phyloP scores from a whole-genome alignment of 257 asterid species.

The Galeopsis tetrahit region DNA sequence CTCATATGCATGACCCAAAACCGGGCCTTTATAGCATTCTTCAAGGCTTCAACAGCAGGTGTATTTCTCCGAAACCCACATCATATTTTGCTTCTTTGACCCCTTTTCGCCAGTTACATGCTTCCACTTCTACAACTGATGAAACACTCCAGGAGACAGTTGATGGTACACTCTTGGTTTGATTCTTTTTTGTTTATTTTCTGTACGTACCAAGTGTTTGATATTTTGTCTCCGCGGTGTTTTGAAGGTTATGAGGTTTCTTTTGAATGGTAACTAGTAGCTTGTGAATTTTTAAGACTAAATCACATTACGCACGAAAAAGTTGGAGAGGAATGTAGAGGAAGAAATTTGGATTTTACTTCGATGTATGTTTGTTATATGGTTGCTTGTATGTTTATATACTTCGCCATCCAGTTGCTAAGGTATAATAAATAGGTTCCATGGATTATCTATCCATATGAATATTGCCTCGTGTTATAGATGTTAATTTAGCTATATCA shows the following conservation, averaged over 20 bases:
- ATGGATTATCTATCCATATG: not conserved
- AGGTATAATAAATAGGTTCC: not conserved
- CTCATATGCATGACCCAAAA: slow-evolving; percentile 30
- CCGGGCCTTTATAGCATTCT: slow-evolving; percentile 25
- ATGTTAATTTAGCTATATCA: not conserved
- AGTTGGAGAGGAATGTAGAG: not conserved
- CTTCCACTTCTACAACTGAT: slow-evolving; percentile 32
- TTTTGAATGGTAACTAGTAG: not conserved
- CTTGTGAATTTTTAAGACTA: not conserved
- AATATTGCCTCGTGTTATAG: not conserved
- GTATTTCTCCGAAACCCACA: slow-evolving; percentile 34
- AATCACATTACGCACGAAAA: not conserved
- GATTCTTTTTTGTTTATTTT: not conserved
- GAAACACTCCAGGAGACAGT: slow-evolving; percentile 21
- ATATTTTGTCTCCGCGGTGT: slow-evolving; percentile 32
- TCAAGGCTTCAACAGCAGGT: slow-evolving; percentile 10
- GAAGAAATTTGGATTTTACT: not conserved
- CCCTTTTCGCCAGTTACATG: slow-evolving; percentile 40
- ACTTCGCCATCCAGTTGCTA: not conserved
- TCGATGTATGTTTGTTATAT: not conserved
- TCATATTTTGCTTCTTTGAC: slow-evolving; percentile 34
- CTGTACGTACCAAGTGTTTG: slow-evolving; percentile 55
- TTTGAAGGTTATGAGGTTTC: not conserved
- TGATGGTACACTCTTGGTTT: slow-evolving; percentile 32
- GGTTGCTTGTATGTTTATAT: slow-evolving; percentile 2